These are phyloP conservation scores for Carex sylvatica DNA, from an alignment of 202 grass and related monocot species.

Conservation along the genomic window DNA sequence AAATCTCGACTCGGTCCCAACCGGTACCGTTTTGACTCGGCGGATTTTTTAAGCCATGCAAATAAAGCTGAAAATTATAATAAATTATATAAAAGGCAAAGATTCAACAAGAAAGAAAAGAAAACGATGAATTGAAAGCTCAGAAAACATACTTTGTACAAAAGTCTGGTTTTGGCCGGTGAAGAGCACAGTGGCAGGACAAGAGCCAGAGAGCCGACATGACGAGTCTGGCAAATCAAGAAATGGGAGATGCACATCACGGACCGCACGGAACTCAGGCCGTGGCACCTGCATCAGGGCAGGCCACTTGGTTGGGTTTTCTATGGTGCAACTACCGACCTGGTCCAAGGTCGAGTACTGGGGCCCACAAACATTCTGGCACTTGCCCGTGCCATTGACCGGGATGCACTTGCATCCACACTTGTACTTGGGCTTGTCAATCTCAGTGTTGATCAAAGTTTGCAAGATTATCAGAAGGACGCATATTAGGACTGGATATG, in stretches of 20 bases:
- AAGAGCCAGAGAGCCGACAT: conserved; percentile 47
- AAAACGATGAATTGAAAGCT: background rate
- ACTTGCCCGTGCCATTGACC: conserved; percentile 1
- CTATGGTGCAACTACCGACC: conserved; percentile 60
- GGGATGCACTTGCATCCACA: conserved; percentile 64
- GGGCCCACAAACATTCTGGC: conserved; percentile 59
- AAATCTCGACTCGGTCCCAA: too few relatives aligned
- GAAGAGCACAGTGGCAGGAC: conserved; percentile 55
- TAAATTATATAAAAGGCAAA: background rate
- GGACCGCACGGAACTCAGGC: conserved; percentile 42
- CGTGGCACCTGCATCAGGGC: conserved; percentile 59
- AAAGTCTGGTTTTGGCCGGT: conserved; percentile 64
- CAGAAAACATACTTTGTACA: conserved; percentile 43
- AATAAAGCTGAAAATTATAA: conserved; percentile 7
- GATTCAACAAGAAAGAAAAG: background rate
- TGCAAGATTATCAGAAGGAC: conserved; percentile 52
- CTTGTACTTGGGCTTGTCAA: conserved; percentile 66
- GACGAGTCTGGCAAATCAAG: conserved; percentile 47
- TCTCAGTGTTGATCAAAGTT: conserved; percentile 45
- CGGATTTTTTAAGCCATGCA: background rate
- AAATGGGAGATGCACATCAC: background rate
- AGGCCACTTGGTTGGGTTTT: conserved; percentile 52
- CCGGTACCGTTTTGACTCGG: too few relatives aligned
- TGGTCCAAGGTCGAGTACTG: conserved; percentile 74
- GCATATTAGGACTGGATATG: conserved; percentile 73